A percentile compares a stretch with the other conserved stretches of the same genome.
Evolutionary conservation across 2,329 filamentous ascomycete genomes (phyloP).

Genomic region (Alternaria arbusti): DNA sequence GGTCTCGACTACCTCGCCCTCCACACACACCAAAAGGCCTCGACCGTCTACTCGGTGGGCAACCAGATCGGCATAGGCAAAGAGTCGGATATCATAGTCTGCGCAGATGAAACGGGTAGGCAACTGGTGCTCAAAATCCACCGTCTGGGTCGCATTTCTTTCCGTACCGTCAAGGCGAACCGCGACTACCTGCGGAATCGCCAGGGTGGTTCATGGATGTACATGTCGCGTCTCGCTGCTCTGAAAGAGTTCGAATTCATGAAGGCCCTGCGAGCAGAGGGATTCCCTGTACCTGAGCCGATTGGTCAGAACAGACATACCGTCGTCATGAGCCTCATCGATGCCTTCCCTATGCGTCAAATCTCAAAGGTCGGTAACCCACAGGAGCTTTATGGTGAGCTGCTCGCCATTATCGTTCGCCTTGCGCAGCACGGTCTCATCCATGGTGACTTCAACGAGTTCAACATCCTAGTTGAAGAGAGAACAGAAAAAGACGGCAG

Average conservation of each 20-base stretch:
- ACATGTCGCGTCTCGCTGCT: slow-evolving; percentile 89
- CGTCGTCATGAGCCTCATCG: slow-evolving; percentile 92
- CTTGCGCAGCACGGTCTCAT: slow-evolving; percentile 88
- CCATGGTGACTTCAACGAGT: slow-evolving; percentile 98
- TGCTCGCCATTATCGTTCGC: slow-evolving; percentile 84
- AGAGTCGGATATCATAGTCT: slow-evolving; percentile 95
- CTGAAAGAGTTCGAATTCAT: slow-evolving; percentile 96
- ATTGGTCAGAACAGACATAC: slow-evolving; percentile 91
- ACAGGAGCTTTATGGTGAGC: slow-evolving; percentile 84
- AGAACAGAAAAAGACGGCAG: slow-evolving; percentile 47
- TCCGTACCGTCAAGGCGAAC: slow-evolving; percentile 94
- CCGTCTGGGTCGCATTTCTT: slow-evolving; percentile 91
- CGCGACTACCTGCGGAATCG: slow-evolving; percentile 90
- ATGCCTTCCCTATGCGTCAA: slow-evolving; percentile 90
- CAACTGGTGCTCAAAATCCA: slow-evolving; percentile 95
- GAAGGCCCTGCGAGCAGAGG: slow-evolving; percentile 81
- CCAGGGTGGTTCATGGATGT: slow-evolving; percentile 91
- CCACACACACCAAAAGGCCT: slow-evolving; percentile 81
- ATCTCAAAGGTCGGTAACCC: slow-evolving; percentile 84
- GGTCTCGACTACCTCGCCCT: slow-evolving; percentile 97
- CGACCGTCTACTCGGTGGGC: slow-evolving; percentile 87
- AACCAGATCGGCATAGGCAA: slow-evolving; percentile 96
- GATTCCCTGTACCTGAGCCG: slow-evolving; percentile 88
- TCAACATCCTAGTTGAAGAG: slow-evolving; percentile 95
- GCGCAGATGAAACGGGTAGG: slow-evolving; percentile 77